Evolutionary conservation across 2,329 filamentous ascomycete species (phyloP).

Genomic region (Saccharata proteae): DNA sequence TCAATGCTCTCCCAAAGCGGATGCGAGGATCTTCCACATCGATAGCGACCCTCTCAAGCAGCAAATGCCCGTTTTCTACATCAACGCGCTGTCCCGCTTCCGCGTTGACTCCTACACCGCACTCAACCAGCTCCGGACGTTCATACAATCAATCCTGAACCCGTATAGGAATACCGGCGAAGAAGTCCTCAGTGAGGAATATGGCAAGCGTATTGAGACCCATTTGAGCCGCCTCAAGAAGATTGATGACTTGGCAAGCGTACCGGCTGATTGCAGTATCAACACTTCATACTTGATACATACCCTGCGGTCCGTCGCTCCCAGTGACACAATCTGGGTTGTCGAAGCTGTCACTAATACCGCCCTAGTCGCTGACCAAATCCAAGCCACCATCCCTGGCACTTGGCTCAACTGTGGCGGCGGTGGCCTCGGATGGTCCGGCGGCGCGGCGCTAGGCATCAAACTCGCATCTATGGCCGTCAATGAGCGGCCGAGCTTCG

Average conservation of each 20-base stretch:
- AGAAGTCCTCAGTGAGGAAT: slow-evolving; percentile 29
- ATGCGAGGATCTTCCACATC: slow-evolving; percentile 50
- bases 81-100: slow-evolving; percentile 40
- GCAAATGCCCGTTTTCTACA: slow-evolving; percentile 47
- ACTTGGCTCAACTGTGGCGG: slow-evolving; percentile 74
- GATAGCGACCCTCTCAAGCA: slow-evolving; percentile 57
- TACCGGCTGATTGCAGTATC: slow-evolving; percentile 50
- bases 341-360: slow-evolving; percentile 70
- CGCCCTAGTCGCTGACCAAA: slow-evolving; percentile 54
- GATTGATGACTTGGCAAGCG: slow-evolving; percentile 47
- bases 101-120: slow-evolving; percentile 41
- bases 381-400: slow-evolving; percentile 55
- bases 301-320: slow-evolving; percentile 45
- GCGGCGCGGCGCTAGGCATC: slow-evolving; percentile 61
- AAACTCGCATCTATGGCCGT: slow-evolving; percentile 53
- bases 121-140: slow-evolving; percentile 55
- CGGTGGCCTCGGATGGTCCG: slow-evolving; percentile 70
- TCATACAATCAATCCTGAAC: slow-evolving; percentile 44
- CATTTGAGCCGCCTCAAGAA: slow-evolving; percentile 47
- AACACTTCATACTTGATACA: slow-evolving; percentile 46
- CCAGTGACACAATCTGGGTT: slow-evolving; percentile 58
- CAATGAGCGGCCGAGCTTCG: slow-evolving; percentile 27
- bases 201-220: slow-evolving; percentile 38
- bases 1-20: slow-evolving; percentile 45
- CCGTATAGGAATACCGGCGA: no score